phyloP scores from a whole-genome alignment of 139 green algal species.

The Chlamydomonas applanata region DNA sequence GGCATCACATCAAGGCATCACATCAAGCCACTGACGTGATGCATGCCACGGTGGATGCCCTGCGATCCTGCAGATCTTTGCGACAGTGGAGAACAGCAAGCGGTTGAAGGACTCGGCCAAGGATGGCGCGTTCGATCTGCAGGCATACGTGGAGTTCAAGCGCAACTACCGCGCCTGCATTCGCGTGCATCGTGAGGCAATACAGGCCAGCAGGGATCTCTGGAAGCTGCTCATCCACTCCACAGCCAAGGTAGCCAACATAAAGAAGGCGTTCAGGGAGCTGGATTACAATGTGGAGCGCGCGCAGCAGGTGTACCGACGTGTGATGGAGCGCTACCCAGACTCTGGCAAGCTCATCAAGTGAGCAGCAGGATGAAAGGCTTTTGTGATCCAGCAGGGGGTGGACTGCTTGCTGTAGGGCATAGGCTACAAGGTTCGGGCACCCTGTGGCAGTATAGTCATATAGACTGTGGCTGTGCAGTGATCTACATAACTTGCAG shows the following conservation, averaged over 20 bases:
- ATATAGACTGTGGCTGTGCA: too few relatives aligned
- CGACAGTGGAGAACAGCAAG: constrained; percentile 22
- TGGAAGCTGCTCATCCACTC: constrained; percentile 14
- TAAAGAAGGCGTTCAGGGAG: constrained; percentile 12
- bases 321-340: constrained; percentile 40
- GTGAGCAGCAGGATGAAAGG: too few relatives aligned
- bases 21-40: too few relatives aligned
- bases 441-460: too few relatives aligned
- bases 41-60: not conserved
- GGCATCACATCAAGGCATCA: too few relatives aligned
- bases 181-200: constrained; percentile 18
- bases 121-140: constrained; percentile 27
- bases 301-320: not conserved
- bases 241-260: not conserved
- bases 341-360: constrained; percentile 29
- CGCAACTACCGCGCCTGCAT: constrained; percentile 23
- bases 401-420: too few relatives aligned
- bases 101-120: constrained; percentile 20
- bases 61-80: constrained; percentile 12
- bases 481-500: too few relatives aligned
- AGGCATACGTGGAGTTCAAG: constrained; percentile 34
- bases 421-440: too few relatives aligned
- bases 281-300: constrained; percentile 1
- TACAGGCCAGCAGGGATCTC: constrained; percentile 10
- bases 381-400: too few relatives aligned